Conservation (phyloP, 148 eudicot genomes). For the Chenopodium suecicum region DNA sequence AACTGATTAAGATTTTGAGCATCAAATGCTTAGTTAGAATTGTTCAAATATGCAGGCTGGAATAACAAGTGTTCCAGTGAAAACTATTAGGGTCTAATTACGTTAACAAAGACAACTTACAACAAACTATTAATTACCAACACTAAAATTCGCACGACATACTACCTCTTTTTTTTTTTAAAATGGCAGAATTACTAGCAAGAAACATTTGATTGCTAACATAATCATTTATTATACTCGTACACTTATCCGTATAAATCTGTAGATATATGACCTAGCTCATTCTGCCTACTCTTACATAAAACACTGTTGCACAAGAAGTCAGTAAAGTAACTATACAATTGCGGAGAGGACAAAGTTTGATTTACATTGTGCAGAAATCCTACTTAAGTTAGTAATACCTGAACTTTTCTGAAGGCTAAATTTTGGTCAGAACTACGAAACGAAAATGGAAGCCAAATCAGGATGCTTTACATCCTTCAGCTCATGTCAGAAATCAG, state of each 20-base stretch:
- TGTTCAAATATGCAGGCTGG: background rate
- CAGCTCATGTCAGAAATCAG: background rate
- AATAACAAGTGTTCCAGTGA: background rate
- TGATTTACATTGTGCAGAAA: background rate
- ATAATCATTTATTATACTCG: background rate
- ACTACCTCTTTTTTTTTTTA: no score
- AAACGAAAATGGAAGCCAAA: background rate
- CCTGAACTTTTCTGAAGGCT: slow-evolving; percentile 2
- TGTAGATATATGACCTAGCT: background rate
- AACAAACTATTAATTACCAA: no score
- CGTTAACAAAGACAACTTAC: no score
- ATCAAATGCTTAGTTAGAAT: background rate
- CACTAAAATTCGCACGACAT: no score
- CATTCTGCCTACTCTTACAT: slow-evolving; percentile 4
- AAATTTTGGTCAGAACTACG: background rate
- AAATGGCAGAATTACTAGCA: background rate
- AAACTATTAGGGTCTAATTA: no score
- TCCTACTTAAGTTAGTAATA: background rate
- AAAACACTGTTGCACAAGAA: slow-evolving; percentile 1
- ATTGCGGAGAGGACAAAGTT: background rate
- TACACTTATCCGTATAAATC: slow-evolving; percentile 16
- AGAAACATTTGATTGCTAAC: background rate
- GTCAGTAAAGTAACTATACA: background rate
- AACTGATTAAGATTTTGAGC: background rate
- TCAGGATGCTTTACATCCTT: slow-evolving; percentile 1